Conservation (phyloP, 306 rosid genomes). For the Citrullus colocynthis region DNA sequence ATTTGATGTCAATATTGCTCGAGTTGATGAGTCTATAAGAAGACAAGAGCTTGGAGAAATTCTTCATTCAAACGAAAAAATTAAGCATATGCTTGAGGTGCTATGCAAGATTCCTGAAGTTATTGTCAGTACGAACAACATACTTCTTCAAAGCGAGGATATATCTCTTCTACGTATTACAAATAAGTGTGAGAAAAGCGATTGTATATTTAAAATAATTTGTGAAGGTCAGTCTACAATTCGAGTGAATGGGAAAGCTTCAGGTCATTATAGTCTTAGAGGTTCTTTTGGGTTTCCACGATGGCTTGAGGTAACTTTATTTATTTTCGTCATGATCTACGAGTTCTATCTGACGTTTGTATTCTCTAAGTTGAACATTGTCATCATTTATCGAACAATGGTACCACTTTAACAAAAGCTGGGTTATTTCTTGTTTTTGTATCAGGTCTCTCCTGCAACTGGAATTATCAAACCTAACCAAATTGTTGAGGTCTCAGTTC, state of each 20-base stretch:
- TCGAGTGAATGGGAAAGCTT: constrained; percentile 36
- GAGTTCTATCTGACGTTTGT: background rate
- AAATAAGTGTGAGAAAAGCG: constrained; percentile 47
- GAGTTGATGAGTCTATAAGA: constrained; percentile 81
- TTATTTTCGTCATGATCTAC: constrained; percentile 12
- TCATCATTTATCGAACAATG: background rate
- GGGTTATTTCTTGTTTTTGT: constrained; percentile 16
- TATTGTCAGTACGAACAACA: constrained; percentile 82
- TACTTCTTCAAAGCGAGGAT: constrained; percentile 86
- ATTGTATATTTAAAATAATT: constrained; percentile 58
- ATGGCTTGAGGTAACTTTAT: constrained; percentile 84
- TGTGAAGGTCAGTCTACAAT: constrained; percentile 68
- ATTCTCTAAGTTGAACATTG: background rate
- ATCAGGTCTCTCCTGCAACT: constrained; percentile 71
- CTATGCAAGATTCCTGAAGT: constrained; percentile 77
- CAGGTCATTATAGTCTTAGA: constrained; percentile 38
- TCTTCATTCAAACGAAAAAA: constrained; percentile 52
- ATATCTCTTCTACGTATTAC: constrained; percentile 76
- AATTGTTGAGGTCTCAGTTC: constrained; percentile 71
- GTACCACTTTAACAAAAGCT: background rate
- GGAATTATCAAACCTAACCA: constrained; percentile 72
- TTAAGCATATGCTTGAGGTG: constrained; percentile 38
- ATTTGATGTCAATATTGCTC: constrained; percentile 66
- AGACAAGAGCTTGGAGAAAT: constrained; percentile 86
- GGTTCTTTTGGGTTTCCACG: constrained; percentile 86